phyloP scores from a whole-genome alignment of 257 asterid genomes.

The Linaria vulgaris region DNA sequence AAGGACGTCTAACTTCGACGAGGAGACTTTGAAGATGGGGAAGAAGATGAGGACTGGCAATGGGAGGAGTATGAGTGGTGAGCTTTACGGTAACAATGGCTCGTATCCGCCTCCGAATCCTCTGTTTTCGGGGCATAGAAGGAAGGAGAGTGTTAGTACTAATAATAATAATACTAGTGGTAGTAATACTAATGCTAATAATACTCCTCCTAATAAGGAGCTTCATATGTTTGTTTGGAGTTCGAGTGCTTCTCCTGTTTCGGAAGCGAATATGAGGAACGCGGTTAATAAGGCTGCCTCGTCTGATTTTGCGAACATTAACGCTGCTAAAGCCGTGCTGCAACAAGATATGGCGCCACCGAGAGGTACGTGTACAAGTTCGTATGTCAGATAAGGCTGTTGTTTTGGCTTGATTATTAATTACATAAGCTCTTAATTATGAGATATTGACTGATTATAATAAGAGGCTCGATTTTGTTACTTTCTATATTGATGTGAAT shows the following conservation, averaged over 20 bases:
- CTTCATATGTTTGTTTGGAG: constrained; percentile 96
- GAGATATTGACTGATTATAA: too few species aligned
- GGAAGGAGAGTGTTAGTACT: constrained; percentile 46
- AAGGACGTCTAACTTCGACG: constrained; percentile 80
- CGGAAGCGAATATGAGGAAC: constrained; percentile 63
- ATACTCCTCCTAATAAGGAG: constrained; percentile 53
- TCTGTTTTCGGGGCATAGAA: constrained; percentile 60
- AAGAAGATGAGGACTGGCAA: constrained; percentile 32
- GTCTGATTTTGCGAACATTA: constrained; percentile 40
- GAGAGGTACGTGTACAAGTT: constrained; percentile 38
- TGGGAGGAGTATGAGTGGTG: constrained; percentile 85
- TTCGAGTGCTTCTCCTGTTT: constrained; percentile 88
- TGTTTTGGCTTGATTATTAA: too few species aligned
- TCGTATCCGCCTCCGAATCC: constrained; percentile 86
- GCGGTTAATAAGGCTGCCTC: constrained; percentile 52
- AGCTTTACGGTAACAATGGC: constrained; percentile 37
- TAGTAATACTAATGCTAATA: constrained; percentile 1
- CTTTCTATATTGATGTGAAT: too few species aligned
- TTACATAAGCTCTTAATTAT: too few species aligned
- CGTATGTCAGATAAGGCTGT: too few species aligned
- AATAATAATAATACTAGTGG: background rate
- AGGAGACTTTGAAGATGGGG: constrained; percentile 67
- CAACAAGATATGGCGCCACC: constrained; percentile 54
- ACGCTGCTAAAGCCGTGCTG: constrained; percentile 50
- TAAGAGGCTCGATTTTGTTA: too few species aligned